A percentile compares a stretch with the other conserved stretches of the same genome.
phyloP scores from a whole-genome alignment of 345 rosid species.

The Eucalyptus dawsonii region DNA sequence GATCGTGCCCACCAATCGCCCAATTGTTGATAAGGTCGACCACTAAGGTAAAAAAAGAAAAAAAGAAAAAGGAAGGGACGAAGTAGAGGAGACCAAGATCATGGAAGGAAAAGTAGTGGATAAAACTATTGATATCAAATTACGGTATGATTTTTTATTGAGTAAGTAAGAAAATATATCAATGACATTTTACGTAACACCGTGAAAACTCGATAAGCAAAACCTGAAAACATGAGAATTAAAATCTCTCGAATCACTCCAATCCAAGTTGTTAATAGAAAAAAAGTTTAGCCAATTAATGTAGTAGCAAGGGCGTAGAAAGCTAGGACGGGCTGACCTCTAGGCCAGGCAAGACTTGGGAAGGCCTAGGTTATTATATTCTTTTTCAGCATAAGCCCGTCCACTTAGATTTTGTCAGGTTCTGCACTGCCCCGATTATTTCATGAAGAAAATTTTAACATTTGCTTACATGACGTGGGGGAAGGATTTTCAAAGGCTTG shows the following conservation, averaged over 20 bases:
- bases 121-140: not conserved
- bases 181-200: not conserved
- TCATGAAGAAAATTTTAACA: not conserved
- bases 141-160: not conserved
- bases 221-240: not conserved
- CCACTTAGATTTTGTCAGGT: not conserved
- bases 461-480: not conserved
- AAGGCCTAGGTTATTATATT: not conserved
- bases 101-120: not conserved
- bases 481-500: not conserved
- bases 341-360: not conserved
- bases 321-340: not conserved
- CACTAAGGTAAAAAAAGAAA: not conserved
- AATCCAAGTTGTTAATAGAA: too few relatives aligned
- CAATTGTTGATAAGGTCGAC: not conserved
- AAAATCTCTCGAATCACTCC: not conserved
- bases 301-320: not conserved
- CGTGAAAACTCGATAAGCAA: not conserved
- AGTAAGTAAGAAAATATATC: not conserved
- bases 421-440: not conserved
- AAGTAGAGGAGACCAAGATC: not conserved
- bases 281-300: not conserved
- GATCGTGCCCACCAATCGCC: not conserved
- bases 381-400: not conserved
- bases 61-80: not conserved